Conservation (phyloP, 2,329 filamentous ascomycete species). For the Apiospora pterosperma region DNA sequence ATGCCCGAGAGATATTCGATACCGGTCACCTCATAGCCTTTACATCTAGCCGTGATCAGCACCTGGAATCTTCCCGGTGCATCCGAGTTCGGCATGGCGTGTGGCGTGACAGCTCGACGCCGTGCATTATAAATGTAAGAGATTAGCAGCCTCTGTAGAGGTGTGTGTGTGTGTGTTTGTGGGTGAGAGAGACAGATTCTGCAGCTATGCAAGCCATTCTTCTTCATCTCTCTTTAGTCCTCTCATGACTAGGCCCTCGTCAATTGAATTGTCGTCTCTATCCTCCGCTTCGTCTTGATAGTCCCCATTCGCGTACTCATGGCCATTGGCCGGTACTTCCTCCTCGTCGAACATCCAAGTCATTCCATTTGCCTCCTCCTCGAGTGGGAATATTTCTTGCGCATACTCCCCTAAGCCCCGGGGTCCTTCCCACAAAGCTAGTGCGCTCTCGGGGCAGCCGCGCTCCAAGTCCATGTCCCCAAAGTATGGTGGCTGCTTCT, state of each 20-base stretch:
- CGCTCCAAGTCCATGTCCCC: constrained; percentile 53
- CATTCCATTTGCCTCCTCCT: constrained; percentile 90
- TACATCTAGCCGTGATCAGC: neutral
- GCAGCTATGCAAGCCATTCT: constrained; percentile 51
- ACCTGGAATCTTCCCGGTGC: neutral
- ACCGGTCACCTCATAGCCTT: neutral
- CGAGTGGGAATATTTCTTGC: constrained; percentile 86
- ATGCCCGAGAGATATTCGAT: neutral
- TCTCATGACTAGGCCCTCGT: constrained; percentile 57
- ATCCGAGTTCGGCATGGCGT: neutral
- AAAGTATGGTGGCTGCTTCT: constrained; percentile 62
- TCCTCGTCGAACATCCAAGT: constrained; percentile 79
- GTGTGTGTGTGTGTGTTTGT: no score
- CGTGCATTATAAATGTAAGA: neutral
- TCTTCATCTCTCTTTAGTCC: constrained; percentile 55
- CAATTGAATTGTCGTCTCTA: constrained; percentile 50
- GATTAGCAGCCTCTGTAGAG: no score
- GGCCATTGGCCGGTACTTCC: constrained; percentile 30
- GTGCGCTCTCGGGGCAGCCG: constrained; percentile 69
- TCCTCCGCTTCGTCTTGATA: constrained; percentile 31
- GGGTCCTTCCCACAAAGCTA: constrained; percentile 87
- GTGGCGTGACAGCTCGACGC: neutral
- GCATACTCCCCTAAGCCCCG: constrained; percentile 92
- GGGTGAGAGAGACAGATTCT: neutral
- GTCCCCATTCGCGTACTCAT: constrained; percentile 22